These are phyloP conservation scores for Clavariopsis aquatica DNA, from an alignment of 495 filamentous ascomycete species.

Conservation along the genomic window DNA sequence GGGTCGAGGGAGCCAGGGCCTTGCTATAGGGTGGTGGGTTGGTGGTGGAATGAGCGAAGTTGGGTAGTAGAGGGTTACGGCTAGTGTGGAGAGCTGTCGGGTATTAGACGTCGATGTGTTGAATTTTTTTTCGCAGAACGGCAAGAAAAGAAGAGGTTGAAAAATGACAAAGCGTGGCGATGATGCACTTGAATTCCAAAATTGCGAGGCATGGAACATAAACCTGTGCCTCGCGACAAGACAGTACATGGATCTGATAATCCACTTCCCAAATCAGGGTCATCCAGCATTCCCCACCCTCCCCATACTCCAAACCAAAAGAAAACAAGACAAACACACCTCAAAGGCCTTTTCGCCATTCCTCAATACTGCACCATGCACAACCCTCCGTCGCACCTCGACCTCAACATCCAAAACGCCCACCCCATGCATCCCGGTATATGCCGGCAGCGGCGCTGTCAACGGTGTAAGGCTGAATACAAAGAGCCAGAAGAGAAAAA, in stretches of 20 bases:
- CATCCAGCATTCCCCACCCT: too few relatives aligned
- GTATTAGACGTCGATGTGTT: slow-evolving; percentile 9
- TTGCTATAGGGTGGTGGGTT: slow-evolving; percentile 25
- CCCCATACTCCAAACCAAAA: neutral
- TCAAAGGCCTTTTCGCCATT: slow-evolving; percentile 30
- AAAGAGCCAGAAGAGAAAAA: slow-evolving; percentile 16
- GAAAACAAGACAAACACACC: slow-evolving; percentile 2
- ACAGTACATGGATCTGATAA: too few relatives aligned
- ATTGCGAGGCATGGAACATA: too few relatives aligned
- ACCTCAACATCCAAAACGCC: slow-evolving; percentile 31
- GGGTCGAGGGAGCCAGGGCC: slow-evolving; percentile 54
- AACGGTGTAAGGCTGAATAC: slow-evolving; percentile 21
- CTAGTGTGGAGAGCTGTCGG: slow-evolving; percentile 26
- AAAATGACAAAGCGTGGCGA: too few relatives aligned
- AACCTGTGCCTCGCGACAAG: too few relatives aligned
- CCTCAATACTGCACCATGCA: slow-evolving; percentile 34
- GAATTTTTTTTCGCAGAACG: neutral
- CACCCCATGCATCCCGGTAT: slow-evolving; percentile 26
- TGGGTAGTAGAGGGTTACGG: slow-evolving; percentile 36
- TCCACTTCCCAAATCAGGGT: too few relatives aligned
- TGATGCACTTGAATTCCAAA: too few relatives aligned
- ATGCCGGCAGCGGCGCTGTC: slow-evolving; percentile 13
- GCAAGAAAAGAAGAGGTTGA: neutral
- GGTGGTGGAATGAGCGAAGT: neutral
- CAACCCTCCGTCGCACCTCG: slow-evolving; percentile 25